Evolutionary conservation across 2,329 filamentous ascomycete genomes (phyloP).

Genomic region (Pseudogymnoascus sp.): DNA sequence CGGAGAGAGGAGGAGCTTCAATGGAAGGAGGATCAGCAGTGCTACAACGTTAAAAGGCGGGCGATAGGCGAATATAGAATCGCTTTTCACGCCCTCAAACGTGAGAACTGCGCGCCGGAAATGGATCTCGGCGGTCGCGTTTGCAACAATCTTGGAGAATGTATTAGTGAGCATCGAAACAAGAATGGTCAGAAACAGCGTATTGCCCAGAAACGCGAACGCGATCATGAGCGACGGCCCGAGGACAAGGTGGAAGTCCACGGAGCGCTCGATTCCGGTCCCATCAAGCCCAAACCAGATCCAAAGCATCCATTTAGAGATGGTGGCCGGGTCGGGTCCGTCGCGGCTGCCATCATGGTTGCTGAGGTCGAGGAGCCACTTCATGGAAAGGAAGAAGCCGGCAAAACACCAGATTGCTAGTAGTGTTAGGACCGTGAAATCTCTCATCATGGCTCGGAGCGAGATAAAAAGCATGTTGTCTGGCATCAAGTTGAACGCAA

Average conservation of each 20-base stretch:
- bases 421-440: constrained; percentile 70
- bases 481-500: constrained; percentile 75
- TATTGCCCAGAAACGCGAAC: constrained; percentile 81
- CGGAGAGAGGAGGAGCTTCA: constrained; percentile 69
- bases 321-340: constrained; percentile 53
- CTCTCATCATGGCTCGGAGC: constrained; percentile 73
- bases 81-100: constrained; percentile 76
- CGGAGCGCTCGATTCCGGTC: constrained; percentile 41
- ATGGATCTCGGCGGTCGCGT: constrained; percentile 75
- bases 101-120: constrained; percentile 74
- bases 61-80: constrained; percentile 73
- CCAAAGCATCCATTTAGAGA: constrained; percentile 86
- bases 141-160: constrained; percentile 67
- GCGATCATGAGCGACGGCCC: constrained; percentile 73
- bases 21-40: constrained; percentile 61
- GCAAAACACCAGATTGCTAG: constrained; percentile 76
- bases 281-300: constrained; percentile 85
- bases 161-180: constrained; percentile 83
- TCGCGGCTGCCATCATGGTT: constrained; percentile 41
- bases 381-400: constrained; percentile 69
- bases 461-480: constrained; percentile 80
- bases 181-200: constrained; percentile 78
- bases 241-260: constrained; percentile 69
- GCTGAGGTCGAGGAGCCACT: constrained; percentile 49
- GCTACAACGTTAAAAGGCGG: constrained; percentile 79